Conservation (phyloP, 768 basidiomycete genomes). For the Hygrophorus russula region DNA sequence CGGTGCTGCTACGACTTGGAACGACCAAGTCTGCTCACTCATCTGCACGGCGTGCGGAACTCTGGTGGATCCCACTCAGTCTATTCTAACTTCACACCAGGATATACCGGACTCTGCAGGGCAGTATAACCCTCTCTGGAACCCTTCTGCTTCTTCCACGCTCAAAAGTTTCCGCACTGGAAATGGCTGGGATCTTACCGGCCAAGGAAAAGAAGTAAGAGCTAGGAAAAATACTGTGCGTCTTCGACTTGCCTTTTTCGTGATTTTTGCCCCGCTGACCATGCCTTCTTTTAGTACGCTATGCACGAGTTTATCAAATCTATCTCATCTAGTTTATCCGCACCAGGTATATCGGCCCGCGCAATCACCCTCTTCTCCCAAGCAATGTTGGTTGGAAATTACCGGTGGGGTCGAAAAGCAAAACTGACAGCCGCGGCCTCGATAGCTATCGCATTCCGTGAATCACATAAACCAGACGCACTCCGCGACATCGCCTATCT, state of each 20-base stretch:
- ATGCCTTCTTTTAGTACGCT: slow-evolving; percentile 32
- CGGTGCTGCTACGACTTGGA: slow-evolving; percentile 37
- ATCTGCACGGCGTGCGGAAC: slow-evolving; percentile 67
- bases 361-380: slow-evolving; percentile 60
- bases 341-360: slow-evolving; percentile 51
- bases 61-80: slow-evolving; percentile 53
- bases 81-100: slow-evolving; percentile 39
- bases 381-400: slow-evolving; percentile 44
- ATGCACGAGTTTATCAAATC: slow-evolving; percentile 55
- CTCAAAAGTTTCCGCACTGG: slow-evolving; percentile 38
- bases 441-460: slow-evolving; percentile 60
- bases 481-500: slow-evolving; percentile 60
- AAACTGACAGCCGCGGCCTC: slow-evolving; percentile 60
- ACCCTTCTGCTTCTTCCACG: slow-evolving; percentile 22
- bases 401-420: slow-evolving; percentile 68
- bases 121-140: slow-evolving; percentile 19
- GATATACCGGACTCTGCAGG: slow-evolving; percentile 23
- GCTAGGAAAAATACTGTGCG: slow-evolving; percentile 54
- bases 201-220: slow-evolving; percentile 55
- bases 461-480: slow-evolving; percentile 56
- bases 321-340: slow-evolving; percentile 46
- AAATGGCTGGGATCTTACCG: slow-evolving; percentile 50
- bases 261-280: slow-evolving; percentile 9
- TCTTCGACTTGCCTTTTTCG: slow-evolving; percentile 11
- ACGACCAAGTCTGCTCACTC: slow-evolving; percentile 45